These are phyloP conservation scores for Boeremia lycopersici DNA, from an alignment of 2,329 filamentous ascomycete species.

Conservation along the genomic window DNA sequence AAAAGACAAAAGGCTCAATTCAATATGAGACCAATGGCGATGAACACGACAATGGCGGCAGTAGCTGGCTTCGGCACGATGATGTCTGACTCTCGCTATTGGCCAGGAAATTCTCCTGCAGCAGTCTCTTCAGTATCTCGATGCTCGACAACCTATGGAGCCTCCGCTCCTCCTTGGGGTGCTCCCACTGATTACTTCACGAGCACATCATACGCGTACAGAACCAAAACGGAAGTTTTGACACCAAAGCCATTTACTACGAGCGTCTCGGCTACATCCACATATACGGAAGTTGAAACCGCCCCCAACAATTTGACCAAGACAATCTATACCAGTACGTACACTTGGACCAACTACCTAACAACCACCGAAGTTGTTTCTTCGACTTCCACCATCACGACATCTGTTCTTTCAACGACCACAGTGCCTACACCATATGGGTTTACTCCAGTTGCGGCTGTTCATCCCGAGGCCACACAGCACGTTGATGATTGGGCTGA, in stretches of 20 bases:
- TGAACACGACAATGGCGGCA: conserved; percentile 9
- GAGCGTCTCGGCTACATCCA: conserved; percentile 11
- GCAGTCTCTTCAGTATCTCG: conserved; percentile 8
- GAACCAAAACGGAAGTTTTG: conserved; percentile 8
- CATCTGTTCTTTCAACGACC: conserved; percentile 1
- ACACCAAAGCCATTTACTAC: conserved; percentile 14
- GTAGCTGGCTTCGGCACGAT: not conserved
- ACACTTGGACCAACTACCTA: conserved; percentile 13
- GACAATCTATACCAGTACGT: conserved; percentile 14
- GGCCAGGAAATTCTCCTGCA: not conserved
- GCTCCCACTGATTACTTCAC: conserved; percentile 11
- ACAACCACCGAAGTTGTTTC: conserved; percentile 4
- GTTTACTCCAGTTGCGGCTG: conserved; percentile 9
- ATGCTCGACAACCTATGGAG: conserved; percentile 10
- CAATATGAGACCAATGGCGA: conserved; percentile 4
- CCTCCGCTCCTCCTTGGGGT: conserved; percentile 9
- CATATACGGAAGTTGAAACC: conserved; percentile 8
- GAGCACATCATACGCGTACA: conserved; percentile 13
- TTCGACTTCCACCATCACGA: conserved; percentile 6
- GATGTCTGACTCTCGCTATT: not conserved
- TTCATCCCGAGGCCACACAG: conserved; percentile 9
- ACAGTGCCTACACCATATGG: conserved; percentile 4
- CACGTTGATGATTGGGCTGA: conserved; percentile 11
- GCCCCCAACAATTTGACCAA: conserved; percentile 13
- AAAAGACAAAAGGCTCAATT: not conserved